Base-by-base conservation (phyloP, 2,329 filamentous ascomycete species). In the Aspergillus tamarii region DNA sequence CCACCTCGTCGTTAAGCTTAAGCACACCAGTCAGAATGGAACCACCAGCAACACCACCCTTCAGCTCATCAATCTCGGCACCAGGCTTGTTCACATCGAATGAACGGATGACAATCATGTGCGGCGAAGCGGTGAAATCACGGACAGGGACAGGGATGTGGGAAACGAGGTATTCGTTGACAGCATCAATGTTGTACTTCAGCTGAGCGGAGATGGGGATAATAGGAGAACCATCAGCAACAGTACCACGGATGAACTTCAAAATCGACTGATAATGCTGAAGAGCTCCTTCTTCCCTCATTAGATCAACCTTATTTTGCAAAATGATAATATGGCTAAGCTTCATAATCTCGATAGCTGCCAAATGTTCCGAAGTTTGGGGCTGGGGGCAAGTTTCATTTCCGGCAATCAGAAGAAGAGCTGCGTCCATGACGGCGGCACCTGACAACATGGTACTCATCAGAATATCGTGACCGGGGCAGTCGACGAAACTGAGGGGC, bases 401-500 rank as follows among this genome's bases (percentile, higher is more conserved):
- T 79, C 95, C 95, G 66, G 95, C 95, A 78, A 99, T 97, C 60
- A 99, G 87, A 61, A 99, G 88, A 65, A 99, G 88, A 21, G 95
- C 95, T 69, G 95, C 95, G 82, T 99, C 95, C 95, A 99, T 99
- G 87, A 99, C 95, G 69, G 95, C 95, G 73, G 95, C 95, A 76
- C 95, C 95, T 77, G 95, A 99, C 86, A 99, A 90, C 95, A 99
- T 99, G 74, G 95, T 99, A 83, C 94, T 98, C 95, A 99, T 99
- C 80, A 99, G 94, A 93, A 99, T 99, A 84, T 99, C 95, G 92
- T 99, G 95, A 81, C 95, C 95, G 62, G 95, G 95, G 86, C 95
- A 98, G 82, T 98, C 95, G 72, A 98, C 95, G 79, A 98, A 99
- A 19, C 92, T 94, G 70, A 66, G 39, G 66, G 30, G 11, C 60